Conservation (phyloP, 768 basidiomycete genomes). For the Leccinum subtestaceum region DNA sequence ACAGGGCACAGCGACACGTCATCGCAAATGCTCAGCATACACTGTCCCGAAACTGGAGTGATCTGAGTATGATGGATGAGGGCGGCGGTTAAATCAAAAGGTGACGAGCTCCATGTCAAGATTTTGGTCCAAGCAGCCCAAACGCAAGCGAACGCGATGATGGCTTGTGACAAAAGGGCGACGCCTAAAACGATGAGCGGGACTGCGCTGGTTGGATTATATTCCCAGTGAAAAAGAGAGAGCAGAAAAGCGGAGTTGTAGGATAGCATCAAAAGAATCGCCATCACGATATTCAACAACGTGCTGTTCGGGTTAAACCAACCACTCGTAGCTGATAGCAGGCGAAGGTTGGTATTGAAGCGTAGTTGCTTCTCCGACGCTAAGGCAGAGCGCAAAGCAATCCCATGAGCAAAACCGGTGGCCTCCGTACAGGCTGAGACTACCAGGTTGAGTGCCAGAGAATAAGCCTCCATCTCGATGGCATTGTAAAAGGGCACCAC, state of each 20-base stretch:
- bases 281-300: slow-evolving; percentile 21
- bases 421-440: slow-evolving; percentile 29
- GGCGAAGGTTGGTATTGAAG: slow-evolving; percentile 32
- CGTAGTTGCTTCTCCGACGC: slow-evolving; percentile 21
- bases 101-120: slow-evolving; percentile 34
- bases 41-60: slow-evolving; percentile 15
- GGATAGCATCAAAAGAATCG: slow-evolving; percentile 28
- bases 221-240: no score
- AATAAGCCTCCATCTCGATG: slow-evolving; percentile 20
- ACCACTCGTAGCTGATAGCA: slow-evolving; percentile 23
- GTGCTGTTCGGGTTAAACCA: slow-evolving; percentile 25
- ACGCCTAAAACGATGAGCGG: slow-evolving; percentile 31
- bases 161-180: slow-evolving; percentile 22
- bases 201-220: neutral
- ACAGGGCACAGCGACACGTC: slow-evolving; percentile 6
- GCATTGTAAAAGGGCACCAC: slow-evolving; percentile 17
- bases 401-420: slow-evolving; percentile 26
- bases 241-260: slow-evolving; percentile 23
- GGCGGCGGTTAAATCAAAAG: slow-evolving; percentile 31
- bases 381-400: slow-evolving; percentile 27
- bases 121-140: slow-evolving; percentile 18
- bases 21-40: slow-evolving; percentile 26
- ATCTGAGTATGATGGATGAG: slow-evolving; percentile 29
- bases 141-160: slow-evolving; percentile 25
- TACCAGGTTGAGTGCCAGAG: slow-evolving; percentile 25